Conservation (phyloP, 78 protist species). For the Monosiga brevicollis region DNA sequence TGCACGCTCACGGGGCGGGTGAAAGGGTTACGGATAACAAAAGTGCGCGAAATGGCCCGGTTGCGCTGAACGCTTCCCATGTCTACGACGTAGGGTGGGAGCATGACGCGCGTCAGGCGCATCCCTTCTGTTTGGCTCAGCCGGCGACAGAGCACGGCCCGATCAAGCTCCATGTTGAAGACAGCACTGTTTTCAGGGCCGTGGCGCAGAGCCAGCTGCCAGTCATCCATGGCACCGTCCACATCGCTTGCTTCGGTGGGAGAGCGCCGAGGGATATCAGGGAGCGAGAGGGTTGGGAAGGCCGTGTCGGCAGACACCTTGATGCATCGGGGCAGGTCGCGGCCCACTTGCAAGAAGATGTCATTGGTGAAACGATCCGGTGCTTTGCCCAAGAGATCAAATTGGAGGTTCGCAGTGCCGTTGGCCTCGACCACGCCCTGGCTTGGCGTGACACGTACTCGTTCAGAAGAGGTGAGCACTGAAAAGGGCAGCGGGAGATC, state of each 20-base stretch:
- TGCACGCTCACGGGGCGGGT: background rate
- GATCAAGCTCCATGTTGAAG: too few relatives aligned
- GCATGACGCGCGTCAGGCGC: too few relatives aligned
- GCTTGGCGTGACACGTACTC: background rate
- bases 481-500: background rate
- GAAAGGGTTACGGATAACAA: slow-evolving; percentile 31
- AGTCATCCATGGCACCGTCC: too few relatives aligned
- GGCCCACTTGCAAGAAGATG: background rate
- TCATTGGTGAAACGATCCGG: background rate
- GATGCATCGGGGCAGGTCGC: background rate
- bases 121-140: too few relatives aligned
- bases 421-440: background rate
- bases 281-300: too few relatives aligned
- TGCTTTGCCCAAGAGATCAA: background rate
- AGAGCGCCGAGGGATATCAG: too few relatives aligned
- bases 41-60: background rate
- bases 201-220: too few relatives aligned
- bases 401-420: background rate
- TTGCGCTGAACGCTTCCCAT: slow-evolving; percentile 49
- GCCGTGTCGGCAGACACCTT: background rate
- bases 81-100: slow-evolving; percentile 39
- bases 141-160: too few relatives aligned
- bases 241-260: too few relatives aligned
- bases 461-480: background rate
- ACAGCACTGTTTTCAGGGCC: too few relatives aligned